These are phyloP conservation scores for Lablab purpureus DNA, from an alignment of 306 rosid genomes.

Conservation along the genomic window DNA sequence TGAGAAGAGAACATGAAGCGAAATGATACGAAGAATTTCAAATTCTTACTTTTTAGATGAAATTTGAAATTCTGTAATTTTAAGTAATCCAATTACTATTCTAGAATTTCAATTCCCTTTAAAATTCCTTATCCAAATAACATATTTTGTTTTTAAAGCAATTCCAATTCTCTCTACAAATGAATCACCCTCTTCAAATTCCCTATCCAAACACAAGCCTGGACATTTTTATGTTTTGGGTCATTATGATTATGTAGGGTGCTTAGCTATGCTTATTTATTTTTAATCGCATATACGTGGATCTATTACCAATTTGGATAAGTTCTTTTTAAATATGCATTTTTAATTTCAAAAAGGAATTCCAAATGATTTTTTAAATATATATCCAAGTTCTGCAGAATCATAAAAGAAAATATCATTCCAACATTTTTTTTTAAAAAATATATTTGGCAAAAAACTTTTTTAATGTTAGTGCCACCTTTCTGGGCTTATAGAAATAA, in stretches of 20 bases:
- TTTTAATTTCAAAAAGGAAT: neutral
- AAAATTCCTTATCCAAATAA: no score
- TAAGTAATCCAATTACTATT: no score
- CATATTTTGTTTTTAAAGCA: no score
- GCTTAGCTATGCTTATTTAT: neutral
- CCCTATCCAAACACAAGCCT: no score
- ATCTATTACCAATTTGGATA: neutral
- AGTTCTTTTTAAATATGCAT: neutral
- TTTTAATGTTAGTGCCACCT: neutral
- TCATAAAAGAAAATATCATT: neutral
- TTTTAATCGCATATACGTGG: neutral
- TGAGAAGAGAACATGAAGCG: no score
- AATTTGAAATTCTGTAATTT: no score
- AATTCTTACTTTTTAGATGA: no score
- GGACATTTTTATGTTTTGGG: conserved; percentile 17
- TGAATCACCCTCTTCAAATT: no score
- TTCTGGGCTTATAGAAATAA: neutral
- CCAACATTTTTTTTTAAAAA: neutral
- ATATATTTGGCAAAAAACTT: neutral
- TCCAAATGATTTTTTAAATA: neutral
- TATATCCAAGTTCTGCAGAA: neutral
- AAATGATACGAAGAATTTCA: no score
- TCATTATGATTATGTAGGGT: neutral
- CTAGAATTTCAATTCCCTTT: no score
- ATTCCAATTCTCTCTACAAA: no score